Evolutionary conservation across 1,139 yeast genomes (phyloP).

Genomic region (Geotrichum fermentans): DNA sequence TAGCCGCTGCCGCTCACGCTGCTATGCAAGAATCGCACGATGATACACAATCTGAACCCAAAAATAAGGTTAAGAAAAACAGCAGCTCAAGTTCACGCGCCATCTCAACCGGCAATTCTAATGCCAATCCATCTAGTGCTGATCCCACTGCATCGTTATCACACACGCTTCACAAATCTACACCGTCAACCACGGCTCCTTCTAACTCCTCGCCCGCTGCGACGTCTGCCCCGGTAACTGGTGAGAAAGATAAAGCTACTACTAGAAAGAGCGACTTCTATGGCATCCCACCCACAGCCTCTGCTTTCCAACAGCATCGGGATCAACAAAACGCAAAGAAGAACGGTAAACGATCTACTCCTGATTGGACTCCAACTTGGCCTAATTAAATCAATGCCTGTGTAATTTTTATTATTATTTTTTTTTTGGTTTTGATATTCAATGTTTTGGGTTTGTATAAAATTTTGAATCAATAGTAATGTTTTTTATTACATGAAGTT

Average conservation of each 20-base stretch:
- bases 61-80: not conserved
- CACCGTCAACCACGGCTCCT: not conserved
- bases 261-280: conserved; percentile 1
- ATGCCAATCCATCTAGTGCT: not conserved
- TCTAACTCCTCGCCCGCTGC: conserved; percentile 2
- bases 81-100: not conserved
- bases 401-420: no score
- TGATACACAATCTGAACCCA: not conserved
- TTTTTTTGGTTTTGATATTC: no score
- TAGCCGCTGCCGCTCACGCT: conserved; percentile 15
- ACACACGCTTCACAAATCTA: not conserved
- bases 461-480: no score
- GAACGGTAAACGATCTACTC: not conserved
- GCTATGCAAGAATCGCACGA: conserved; percentile 8
- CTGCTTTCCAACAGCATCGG: conserved; percentile 2
- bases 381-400: no score
- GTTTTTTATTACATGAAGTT: no score
- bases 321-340: not conserved
- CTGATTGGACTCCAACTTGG: no score
- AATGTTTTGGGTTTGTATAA: no score
- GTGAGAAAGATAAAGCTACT: not conserved
- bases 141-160: not conserved
- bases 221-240: not conserved
- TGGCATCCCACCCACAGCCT: conserved; percentile 13
- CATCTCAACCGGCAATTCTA: not conserved